Conservation (phyloP, 345 rosid species). For the Lepidium didymum region DNA sequence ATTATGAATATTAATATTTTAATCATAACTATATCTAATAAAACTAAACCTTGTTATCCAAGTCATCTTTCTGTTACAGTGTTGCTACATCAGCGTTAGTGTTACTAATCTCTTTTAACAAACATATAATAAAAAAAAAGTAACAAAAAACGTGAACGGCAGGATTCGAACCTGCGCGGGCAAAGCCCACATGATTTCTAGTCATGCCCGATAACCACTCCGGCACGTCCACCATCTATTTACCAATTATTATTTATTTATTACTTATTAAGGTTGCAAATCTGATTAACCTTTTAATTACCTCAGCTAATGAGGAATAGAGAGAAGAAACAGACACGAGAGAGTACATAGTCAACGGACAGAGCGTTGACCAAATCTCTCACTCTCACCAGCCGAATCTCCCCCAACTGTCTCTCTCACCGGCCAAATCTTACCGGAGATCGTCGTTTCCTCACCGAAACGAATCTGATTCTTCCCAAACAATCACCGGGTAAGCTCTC, state of each 20-base stretch:
- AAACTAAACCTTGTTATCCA: too few relatives aligned
- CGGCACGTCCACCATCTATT: constrained; percentile 26
- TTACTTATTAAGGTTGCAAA: too few relatives aligned
- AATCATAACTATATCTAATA: too few relatives aligned
- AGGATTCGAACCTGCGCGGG: constrained; percentile 96
- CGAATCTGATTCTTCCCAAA: neutral
- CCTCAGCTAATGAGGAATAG: too few relatives aligned
- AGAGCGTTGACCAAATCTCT: constrained; percentile 24
- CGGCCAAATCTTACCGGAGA: constrained; percentile 20
- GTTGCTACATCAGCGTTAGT: too few relatives aligned
- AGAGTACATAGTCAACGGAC: constrained; percentile 25
- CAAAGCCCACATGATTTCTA: constrained; percentile 94
- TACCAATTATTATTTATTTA: too few relatives aligned
- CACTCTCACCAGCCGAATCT: constrained; percentile 20
- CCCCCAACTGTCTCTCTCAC: constrained; percentile 6
- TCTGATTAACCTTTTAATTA: too few relatives aligned
- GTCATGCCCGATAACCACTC: constrained; percentile 80
- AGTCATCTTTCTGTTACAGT: too few relatives aligned
- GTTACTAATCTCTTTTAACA: too few relatives aligned
- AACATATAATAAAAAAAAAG: too few relatives aligned
- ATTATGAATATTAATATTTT: too few relatives aligned
- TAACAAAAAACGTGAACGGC: constrained; percentile 28
- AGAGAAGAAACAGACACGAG: neutral
- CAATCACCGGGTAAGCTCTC: constrained; percentile 11
- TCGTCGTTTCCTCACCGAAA: constrained; percentile 6